These are phyloP conservation scores for Venturia effusa DNA, from an alignment of 2,329 filamentous ascomycete genomes.

Conservation along the genomic window DNA sequence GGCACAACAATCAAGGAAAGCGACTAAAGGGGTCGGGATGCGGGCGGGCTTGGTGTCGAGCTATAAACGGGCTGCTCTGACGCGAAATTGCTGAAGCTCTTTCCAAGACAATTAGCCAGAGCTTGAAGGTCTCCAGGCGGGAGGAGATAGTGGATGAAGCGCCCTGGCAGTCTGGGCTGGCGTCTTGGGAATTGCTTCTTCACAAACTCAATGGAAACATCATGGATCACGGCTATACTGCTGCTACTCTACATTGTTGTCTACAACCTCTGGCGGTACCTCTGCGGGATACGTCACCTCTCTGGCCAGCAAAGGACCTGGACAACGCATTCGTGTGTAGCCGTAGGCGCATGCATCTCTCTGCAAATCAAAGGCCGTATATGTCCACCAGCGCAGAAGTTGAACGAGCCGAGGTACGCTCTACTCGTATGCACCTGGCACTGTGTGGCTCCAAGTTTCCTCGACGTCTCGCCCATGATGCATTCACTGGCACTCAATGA, in stretches of 20 bases:
- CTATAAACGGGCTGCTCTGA: not conserved
- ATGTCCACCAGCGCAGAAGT: not conserved
- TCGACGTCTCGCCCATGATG: too few relatives aligned
- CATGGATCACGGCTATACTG: not conserved
- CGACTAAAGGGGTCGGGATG: not conserved
- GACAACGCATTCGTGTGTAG: not conserved
- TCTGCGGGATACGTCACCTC: not conserved
- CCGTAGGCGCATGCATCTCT: not conserved
- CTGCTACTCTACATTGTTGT: too few relatives aligned
- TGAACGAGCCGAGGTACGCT: not conserved
- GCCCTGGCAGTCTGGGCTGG: not conserved
- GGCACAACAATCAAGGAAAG: not conserved
- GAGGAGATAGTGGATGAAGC: not conserved
- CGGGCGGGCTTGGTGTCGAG: not conserved
- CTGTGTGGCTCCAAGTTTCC: too few relatives aligned
- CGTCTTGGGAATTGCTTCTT: not conserved
- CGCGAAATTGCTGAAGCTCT: slow-evolving; percentile 1
- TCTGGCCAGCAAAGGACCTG: not conserved
- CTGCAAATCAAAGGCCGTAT: not conserved
- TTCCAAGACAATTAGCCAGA: not conserved
- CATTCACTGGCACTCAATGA: too few relatives aligned
- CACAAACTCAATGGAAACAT: not conserved
- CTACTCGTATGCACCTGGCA: too few relatives aligned
- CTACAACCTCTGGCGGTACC: not conserved
- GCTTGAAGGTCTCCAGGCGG: not conserved